Conservation (phyloP, 1,284 basidiomycete genomes). For the Blastosporella zonata region DNA sequence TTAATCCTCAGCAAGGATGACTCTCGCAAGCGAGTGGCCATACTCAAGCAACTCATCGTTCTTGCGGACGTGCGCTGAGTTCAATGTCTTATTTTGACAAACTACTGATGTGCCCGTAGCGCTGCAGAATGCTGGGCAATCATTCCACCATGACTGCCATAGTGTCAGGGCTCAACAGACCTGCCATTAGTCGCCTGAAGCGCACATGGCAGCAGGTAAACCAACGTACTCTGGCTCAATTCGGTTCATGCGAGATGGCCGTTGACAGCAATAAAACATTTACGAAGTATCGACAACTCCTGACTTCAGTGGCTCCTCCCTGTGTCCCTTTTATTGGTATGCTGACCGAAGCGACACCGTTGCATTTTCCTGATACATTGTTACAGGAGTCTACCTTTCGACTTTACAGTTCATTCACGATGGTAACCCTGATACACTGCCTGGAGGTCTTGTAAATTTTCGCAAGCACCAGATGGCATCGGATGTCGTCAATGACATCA, state of each 20-base stretch:
- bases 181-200: slow-evolving; percentile 88
- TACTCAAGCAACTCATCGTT: slow-evolving; percentile 90
- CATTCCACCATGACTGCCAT: slow-evolving; percentile 98
- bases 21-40: slow-evolving; percentile 74
- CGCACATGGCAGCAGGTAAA: slow-evolving; percentile 93
- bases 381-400: slow-evolving; percentile 89
- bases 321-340: slow-evolving; percentile 96
- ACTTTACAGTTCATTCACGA: slow-evolving; percentile 97
- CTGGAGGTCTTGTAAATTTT: slow-evolving; percentile 89
- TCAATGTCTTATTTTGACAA: slow-evolving; percentile 7
- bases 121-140: slow-evolving; percentile 87
- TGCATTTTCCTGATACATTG: background rate
- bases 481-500: slow-evolving; percentile 94
- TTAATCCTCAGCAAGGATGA: slow-evolving; percentile 84
- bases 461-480: slow-evolving; percentile 91
- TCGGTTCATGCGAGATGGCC: slow-evolving; percentile 75
- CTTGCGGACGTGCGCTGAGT: slow-evolving; percentile 79
- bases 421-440: slow-evolving; percentile 85
- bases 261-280: slow-evolving; percentile 93
- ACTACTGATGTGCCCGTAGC: slow-evolving; percentile 44
- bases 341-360: slow-evolving; percentile 18
- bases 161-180: slow-evolving; percentile 91
- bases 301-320: slow-evolving; percentile 86
- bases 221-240: slow-evolving; percentile 65
- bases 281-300: slow-evolving; percentile 82